Base-by-base conservation (phyloP, 2,329 filamentous ascomycete genomes). In the Metarhizium robertsii region DNA sequence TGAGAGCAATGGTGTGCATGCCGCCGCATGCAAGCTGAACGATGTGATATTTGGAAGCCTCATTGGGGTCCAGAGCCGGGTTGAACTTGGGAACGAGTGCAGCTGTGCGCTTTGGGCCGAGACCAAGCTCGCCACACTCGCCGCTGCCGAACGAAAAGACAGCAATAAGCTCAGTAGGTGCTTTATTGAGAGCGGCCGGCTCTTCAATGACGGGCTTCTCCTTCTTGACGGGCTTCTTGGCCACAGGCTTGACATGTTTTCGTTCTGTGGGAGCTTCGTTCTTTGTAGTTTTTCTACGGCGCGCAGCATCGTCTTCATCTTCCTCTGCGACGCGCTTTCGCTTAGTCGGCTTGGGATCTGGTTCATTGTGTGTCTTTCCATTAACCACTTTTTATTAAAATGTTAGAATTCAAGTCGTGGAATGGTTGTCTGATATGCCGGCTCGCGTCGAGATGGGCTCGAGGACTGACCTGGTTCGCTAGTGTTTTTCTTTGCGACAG, bases 121-220 rank as follows among this genome's bases (percentile, higher is more conserved):
- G 80, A 42, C 89, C 90, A 48, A 95, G 85, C 73, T 95, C 90
- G 61, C 89, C 89, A n/a, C 84, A 85, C 58, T 81, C 81, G 42
- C 88, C 89, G 68, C 90, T 87, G 53, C 90, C 90, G 63, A 90
- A 92, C 53, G 92, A 87, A 65, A 85, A 92, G 57, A 94, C 75
- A 64, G 92, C 84, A 57, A 94, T 78, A 30, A 76, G 74, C 61
- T 83, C 70, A 0, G 77, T 81, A 4, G 87, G 87, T 16, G 79
- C 57, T 16, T 56, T 51, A 43, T 62, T 62, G 43, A 61, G 20
- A n/a, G 46, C 14, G 13, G 6, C 48, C 18, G 36, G 38, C 2
- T 74, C 71, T 51, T 72, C 75, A 68, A 72, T 61, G 55, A 69
- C 68, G 13, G 30, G 34, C 6, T 45, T 32, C 40, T 32, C 50